phyloP scores from a whole-genome alignment of 1,284 basidiomycete genomes.

The Cryptococcus hybrid region DNA sequence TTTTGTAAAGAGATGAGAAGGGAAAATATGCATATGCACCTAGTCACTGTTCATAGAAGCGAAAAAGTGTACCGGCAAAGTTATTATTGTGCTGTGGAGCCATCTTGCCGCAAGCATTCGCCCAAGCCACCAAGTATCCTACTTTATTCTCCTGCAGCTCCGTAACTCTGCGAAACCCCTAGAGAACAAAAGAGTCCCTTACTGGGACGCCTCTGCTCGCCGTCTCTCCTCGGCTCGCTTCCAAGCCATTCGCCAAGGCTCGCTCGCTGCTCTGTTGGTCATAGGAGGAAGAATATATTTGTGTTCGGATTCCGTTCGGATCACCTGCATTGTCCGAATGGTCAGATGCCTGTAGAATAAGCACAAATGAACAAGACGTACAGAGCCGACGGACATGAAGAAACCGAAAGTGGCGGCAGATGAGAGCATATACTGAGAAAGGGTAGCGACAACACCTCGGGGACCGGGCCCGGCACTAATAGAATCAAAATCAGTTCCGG shows the following conservation, averaged over 20 bases:
- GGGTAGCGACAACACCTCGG: constrained; percentile 76
- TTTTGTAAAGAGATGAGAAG: no score
- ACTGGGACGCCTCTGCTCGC: not conserved
- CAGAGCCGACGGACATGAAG: constrained; percentile 52
- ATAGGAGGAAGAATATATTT: constrained; percentile 26
- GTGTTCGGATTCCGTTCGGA: constrained; percentile 40
- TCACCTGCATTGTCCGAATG: constrained; percentile 27
- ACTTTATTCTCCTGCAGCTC: no score
- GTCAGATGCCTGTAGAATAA: not conserved
- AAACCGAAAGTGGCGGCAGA: constrained; percentile 51
- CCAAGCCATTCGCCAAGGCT: constrained; percentile 15
- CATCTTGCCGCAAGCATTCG: no score
- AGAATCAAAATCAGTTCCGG: not conserved
- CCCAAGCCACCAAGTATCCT: no score
- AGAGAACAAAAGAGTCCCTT: no score
- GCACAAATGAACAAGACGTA: constrained; percentile 18
- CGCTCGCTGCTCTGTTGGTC: constrained; percentile 3
- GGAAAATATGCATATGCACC: no score
- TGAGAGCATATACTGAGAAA: constrained; percentile 90
- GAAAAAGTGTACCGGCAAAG: no score
- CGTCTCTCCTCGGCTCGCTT: constrained; percentile 11
- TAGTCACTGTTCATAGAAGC: no score
- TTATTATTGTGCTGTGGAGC: no score
- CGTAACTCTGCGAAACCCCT: no score
- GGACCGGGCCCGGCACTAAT: constrained; percentile 67